A percentile compares a stretch with the other conserved stretches of the same genome.
phyloP scores from a whole-genome alignment of 2,329 filamentous ascomycete species.

The Drechslerella dactyloides region DNA sequence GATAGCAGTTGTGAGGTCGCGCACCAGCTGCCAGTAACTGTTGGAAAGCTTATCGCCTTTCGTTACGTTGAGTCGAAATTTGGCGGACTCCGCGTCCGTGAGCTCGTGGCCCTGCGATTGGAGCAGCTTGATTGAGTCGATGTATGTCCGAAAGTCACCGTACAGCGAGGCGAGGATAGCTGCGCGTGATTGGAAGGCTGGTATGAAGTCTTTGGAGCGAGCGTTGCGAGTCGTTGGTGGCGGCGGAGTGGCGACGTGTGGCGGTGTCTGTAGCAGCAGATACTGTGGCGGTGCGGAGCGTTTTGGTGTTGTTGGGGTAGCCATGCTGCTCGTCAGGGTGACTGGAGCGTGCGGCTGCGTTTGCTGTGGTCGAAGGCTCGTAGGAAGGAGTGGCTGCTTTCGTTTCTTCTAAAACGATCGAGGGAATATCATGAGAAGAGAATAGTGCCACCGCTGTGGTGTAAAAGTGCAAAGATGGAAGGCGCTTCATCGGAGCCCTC shows the following conservation, averaged over 20 bases:
- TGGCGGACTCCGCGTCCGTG: constrained; percentile 7
- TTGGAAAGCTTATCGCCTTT: constrained; percentile 37
- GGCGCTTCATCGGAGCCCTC: too few species aligned
- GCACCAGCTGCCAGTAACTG: constrained; percentile 34
- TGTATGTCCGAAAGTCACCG: constrained; percentile 22
- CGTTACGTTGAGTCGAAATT: constrained; percentile 12
- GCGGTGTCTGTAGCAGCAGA: background rate
- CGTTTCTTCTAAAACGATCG: background rate
- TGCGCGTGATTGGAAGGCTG: constrained; percentile 17
- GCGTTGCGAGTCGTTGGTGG: background rate
- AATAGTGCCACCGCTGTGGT: background rate
- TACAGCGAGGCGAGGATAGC: constrained; percentile 15
- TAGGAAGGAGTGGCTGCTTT: background rate
- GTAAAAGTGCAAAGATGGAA: too few species aligned
- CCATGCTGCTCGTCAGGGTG: background rate
- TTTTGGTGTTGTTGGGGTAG: background rate
- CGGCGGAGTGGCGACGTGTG: constrained; percentile 11
- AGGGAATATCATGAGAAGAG: background rate
- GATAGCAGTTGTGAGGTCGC: constrained; percentile 21
- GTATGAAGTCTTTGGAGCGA: background rate
- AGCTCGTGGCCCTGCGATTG: constrained; percentile 18
- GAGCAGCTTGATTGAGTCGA: constrained; percentile 26
- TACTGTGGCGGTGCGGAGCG: background rate
- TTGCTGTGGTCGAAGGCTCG: background rate
- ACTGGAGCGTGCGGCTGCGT: background rate